Evolutionary conservation across 2,329 filamentous ascomycete genomes (phyloP).

Genomic region (Colletotrichum euphorbiae): DNA sequence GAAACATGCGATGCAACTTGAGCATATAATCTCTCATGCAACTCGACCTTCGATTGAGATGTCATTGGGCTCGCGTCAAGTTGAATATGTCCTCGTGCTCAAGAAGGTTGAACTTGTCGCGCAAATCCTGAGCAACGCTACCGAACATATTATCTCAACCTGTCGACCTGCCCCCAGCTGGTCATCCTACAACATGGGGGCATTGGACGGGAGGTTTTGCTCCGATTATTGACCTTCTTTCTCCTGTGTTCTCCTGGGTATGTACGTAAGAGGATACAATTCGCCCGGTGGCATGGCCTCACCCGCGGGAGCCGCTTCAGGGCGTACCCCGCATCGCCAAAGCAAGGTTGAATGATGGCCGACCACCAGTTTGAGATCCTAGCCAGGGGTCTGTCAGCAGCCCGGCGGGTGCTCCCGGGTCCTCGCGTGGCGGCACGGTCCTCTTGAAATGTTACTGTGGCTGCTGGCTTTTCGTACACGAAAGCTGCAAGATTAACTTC

Average conservation of each 20-base stretch:
- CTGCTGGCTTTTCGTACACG: background rate
- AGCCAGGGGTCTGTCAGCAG: constrained; percentile 16
- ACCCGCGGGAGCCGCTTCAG: constrained; percentile 5
- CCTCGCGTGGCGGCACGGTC: background rate
- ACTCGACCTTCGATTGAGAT: background rate
- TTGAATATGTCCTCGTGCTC: background rate
- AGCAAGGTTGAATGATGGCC: constrained; percentile 9
- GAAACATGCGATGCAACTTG: background rate
- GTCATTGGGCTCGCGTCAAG: background rate
- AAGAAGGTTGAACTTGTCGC: background rate
- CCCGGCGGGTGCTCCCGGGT: constrained; percentile 36
- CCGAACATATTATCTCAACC: constrained; percentile 2
- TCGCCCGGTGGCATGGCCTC: constrained; percentile 7
- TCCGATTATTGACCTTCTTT: constrained; percentile 11
- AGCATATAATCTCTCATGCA: background rate
- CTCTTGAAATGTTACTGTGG: background rate
- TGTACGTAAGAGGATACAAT: constrained; percentile 17
- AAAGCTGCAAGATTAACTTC: background rate
- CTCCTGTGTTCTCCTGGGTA: background rate
- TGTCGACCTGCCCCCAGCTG: background rate
- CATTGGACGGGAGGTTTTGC: background rate
- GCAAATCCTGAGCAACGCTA: no score
- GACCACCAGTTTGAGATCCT: constrained; percentile 27
- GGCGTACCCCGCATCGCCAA: constrained; percentile 33
- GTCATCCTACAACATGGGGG: constrained; percentile 6